Percentiles rank a stretch among this genome's conserved stretches.
phyloP scores from a whole-genome alignment of 208 protist genomes.

The Phytomonas sp. region DNA sequence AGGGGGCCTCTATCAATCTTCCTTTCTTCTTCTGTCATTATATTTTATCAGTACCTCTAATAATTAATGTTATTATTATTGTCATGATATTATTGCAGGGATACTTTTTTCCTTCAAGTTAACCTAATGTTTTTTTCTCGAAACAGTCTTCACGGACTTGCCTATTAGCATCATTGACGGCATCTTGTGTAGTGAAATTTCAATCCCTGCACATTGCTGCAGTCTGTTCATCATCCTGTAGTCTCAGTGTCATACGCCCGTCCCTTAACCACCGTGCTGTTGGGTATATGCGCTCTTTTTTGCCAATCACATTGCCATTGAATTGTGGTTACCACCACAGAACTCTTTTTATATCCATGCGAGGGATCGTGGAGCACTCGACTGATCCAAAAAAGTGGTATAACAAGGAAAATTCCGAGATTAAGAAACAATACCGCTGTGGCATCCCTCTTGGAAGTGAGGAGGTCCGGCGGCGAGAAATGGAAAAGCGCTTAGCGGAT shows the following conservation, averaged over 20 bases:
- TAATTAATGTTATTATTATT: not conserved
- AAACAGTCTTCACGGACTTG: not conserved
- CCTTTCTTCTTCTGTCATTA: not conserved
- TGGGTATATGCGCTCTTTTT: not conserved
- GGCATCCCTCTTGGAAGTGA: constrained; percentile 62
- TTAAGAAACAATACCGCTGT: constrained; percentile 38
- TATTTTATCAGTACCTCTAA: not conserved
- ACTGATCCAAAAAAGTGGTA: constrained; percentile 61
- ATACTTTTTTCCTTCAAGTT: not conserved
- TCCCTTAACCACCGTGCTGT: not conserved
- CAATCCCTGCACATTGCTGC: not conserved
- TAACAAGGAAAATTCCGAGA: constrained; percentile 46
- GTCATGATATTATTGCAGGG: not conserved
- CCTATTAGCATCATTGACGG: not conserved
- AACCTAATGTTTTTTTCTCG: not conserved
- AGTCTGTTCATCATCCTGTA: not conserved
- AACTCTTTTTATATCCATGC: not conserved
- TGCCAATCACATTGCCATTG: not conserved
- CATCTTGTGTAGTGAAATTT: not conserved
- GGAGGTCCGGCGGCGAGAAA: constrained; percentile 21
- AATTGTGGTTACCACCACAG: not conserved
- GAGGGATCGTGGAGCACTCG: constrained; percentile 50
- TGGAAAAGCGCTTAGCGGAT: constrained; percentile 38
- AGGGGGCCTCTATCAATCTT: not conserved
- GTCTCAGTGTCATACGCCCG: not conserved